phyloP scores from a whole-genome alignment of 169 alveolate genomes.

The Babesia bovis region DNA sequence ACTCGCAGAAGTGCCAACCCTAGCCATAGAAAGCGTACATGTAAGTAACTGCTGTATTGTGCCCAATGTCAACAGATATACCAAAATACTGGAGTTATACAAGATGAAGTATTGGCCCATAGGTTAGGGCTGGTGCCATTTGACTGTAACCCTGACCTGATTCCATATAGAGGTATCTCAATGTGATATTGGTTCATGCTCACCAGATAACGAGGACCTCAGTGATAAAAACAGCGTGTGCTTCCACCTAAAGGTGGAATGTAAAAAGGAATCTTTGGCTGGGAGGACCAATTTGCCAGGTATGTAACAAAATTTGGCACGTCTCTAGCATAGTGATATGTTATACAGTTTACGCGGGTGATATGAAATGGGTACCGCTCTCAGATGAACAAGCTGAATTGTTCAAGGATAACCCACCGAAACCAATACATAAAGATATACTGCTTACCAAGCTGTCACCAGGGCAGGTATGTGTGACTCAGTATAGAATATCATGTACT shows the following conservation, averaged over 20 bases:
- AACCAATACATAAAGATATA: constrained; percentile 92
- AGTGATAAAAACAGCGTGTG: constrained; percentile 77
- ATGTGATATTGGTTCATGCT: neutral
- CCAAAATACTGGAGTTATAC: constrained; percentile 90
- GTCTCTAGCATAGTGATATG: neutral
- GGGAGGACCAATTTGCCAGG: constrained; percentile 35
- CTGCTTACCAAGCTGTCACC: constrained; percentile 93
- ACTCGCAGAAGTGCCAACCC: constrained; percentile 95
- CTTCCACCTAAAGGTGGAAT: constrained; percentile 70
- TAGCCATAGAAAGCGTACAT: constrained; percentile 93
- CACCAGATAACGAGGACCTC: constrained; percentile 70
- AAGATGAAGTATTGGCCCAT: constrained; percentile 98
- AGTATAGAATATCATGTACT: no score
- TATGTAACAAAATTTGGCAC: neutral
- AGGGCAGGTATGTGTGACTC: constrained; percentile 87
- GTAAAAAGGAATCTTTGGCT: constrained; percentile 11
- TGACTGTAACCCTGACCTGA: constrained; percentile 89
- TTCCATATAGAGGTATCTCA: constrained; percentile 77
- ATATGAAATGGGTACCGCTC: constrained; percentile 91
- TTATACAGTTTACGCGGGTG: constrained; percentile 86
- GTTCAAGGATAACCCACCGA: constrained; percentile 84
- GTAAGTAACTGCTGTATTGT: constrained; percentile 17
- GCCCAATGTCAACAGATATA: constrained; percentile 34
- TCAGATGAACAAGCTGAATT: constrained; percentile 84
- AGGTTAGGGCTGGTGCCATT: constrained; percentile 97